Percentiles rank a stretch among this genome's conserved stretches.
phyloP scores from a whole-genome alignment of 352 stramenopile genomes.

The Globisporangium abappressorium region DNA sequence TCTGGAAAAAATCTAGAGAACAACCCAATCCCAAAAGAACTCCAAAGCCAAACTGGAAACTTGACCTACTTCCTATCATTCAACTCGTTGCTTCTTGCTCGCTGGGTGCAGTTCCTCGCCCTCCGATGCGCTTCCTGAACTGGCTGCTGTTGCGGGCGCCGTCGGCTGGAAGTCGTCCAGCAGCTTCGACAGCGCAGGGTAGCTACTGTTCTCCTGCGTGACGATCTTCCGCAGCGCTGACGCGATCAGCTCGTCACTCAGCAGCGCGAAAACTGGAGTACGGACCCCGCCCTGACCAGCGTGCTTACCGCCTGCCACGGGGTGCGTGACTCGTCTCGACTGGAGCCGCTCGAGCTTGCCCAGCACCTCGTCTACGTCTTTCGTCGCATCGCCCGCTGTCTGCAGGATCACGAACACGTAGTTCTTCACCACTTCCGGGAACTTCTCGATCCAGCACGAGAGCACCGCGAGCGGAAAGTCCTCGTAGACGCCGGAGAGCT shows the following conservation, averaged over 20 bases:
- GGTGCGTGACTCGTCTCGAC: conserved; percentile 20
- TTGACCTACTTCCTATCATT: not conserved
- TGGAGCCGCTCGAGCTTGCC: conserved; percentile 66
- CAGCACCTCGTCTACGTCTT: conserved; percentile 53
- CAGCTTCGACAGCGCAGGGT: conserved; percentile 26
- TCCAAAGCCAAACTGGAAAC: too few relatives aligned
- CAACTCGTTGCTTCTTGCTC: conserved; percentile 55
- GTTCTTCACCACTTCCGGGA: conserved; percentile 49
- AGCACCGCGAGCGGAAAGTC: conserved; percentile 69
- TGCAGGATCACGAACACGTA: conserved; percentile 53
- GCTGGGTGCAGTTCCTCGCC: conserved; percentile 36
- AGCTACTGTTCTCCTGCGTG: conserved; percentile 17
- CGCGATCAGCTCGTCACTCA: conserved; percentile 47
- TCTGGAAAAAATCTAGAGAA: too few relatives aligned
- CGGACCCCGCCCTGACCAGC: not conserved
- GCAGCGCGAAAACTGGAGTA: conserved; percentile 25
- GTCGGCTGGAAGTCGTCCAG: conserved; percentile 4
- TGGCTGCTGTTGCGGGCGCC: not conserved
- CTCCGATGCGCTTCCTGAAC: conserved; percentile 5
- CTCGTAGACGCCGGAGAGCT: conserved; percentile 57
- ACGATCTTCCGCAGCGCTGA: conserved; percentile 39
- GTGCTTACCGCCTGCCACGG: conserved; percentile 18
- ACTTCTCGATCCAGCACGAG: conserved; percentile 70
- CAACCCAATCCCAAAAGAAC: too few relatives aligned
- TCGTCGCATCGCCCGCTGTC: conserved; percentile 30